phyloP scores from a whole-genome alignment of 768 basidiomycete genomes.

The Tephrocybe rancida region DNA sequence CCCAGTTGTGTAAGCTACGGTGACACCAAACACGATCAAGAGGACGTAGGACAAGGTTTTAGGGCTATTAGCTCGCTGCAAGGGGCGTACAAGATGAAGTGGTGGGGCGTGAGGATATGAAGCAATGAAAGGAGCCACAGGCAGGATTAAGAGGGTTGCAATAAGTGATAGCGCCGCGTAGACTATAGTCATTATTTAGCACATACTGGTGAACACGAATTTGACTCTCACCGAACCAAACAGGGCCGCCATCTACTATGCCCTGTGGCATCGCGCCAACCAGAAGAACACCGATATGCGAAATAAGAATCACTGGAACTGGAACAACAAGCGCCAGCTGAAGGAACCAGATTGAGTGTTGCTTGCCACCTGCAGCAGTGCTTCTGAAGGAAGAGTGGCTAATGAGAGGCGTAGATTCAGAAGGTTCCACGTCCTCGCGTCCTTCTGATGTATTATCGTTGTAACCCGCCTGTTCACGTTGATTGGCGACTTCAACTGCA shows the following conservation, averaged over 20 bases:
- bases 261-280: conserved; percentile 57
- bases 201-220: neutral
- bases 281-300: conserved; percentile 50
- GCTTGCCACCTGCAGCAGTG: conserved; percentile 3
- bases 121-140: conserved; percentile 61
- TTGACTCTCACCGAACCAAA: conserved; percentile 45
- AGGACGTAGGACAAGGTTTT: conserved; percentile 20
- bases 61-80: conserved; percentile 4
- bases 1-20: conserved; percentile 40
- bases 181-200: conserved; percentile 37
- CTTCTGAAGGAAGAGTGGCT: neutral
- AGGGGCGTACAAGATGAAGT: neutral
- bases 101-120: conserved; percentile 7
- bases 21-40: conserved; percentile 35
- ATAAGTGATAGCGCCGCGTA: conserved; percentile 50
- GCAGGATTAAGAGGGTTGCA: conserved; percentile 54
- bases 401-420: conserved; percentile 62
- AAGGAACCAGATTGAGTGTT: conserved; percentile 57
- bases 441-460: conserved; percentile 12
- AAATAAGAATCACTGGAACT: conserved; percentile 51
- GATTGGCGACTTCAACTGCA: conserved; percentile 27
- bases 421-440: conserved; percentile 40
- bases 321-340: conserved; percentile 60
- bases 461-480: conserved; percentile 12
- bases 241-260: conserved; percentile 60